phyloP scores from a whole-genome alignment of 257 asterid genomes.

The Solanum paucissectum region DNA sequence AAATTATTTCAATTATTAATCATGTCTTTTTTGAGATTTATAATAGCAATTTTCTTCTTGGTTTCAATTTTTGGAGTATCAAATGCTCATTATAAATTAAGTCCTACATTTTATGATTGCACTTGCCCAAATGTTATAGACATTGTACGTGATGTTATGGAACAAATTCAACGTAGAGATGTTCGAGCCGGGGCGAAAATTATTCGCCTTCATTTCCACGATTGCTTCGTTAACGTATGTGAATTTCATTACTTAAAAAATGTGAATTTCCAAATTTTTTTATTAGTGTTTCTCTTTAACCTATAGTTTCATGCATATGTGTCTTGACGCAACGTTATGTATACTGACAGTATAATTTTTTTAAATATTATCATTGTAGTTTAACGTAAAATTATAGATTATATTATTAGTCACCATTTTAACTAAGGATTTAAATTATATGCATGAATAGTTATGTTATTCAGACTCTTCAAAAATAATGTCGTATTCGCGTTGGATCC shows the following conservation, averaged over 20 bases:
- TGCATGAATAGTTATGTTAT: neutral
- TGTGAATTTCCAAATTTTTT: neutral
- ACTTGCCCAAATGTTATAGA: conserved; percentile 15
- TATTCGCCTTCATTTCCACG: conserved; percentile 25
- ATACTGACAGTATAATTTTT: neutral
- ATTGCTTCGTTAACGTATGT: conserved; percentile 19
- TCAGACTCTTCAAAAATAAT: neutral
- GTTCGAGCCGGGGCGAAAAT: conserved; percentile 18
- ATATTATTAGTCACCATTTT: neutral
- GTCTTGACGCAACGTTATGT: neutral
- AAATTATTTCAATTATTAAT: neutral
- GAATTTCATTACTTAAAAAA: neutral
- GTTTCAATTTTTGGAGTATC: neutral
- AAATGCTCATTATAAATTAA: conserved; percentile 15
- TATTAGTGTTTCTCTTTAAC: neutral
- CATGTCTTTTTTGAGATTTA: neutral
- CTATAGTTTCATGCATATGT: neutral
- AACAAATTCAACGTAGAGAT: conserved; percentile 6
- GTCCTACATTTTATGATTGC: conserved; percentile 9
- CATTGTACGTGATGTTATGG: conserved; percentile 10
- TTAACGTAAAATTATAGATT: neutral
- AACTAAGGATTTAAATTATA: neutral
- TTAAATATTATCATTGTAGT: too few relatives aligned
- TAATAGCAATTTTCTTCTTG: neutral
- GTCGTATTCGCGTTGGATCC: accelerated